Base-by-base conservation (phyloP, 371 early-diverging fungal species). In the Rhizopus delemar region DNA sequence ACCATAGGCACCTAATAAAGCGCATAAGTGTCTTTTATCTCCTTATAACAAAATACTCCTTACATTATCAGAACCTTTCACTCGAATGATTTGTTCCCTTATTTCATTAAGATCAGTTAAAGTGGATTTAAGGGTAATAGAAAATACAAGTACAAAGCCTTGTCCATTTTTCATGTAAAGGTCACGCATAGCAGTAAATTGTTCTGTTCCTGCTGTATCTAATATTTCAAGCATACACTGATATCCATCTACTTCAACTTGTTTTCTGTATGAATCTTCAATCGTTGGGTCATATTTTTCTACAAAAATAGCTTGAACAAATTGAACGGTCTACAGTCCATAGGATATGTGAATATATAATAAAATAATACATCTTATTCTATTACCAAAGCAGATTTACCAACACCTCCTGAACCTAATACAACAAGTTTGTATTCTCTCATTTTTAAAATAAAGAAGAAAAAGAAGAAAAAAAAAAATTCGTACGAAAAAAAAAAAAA, bases 221-320 rank as follows among this genome's bases (percentile, higher is more conserved):
- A 94, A 77, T 57, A 94, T 91, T 69, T 94, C 94, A 41, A 94
- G 81, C 89, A 93, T 90, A 67, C 92, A 92, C 69, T 90, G 90
- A 57, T 88, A 86, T 34, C 86, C 87, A 60, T 93, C 94, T 28
- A 94, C 87, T 69, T 92, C 92, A 33, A 92, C 89, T 65, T 91
- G 91, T 67, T 92, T 93, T 59, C 93, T 81, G 71, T 93, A 94
- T 34, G 90, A 90, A 69, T 94, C 94, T 71, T 94, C 94, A 60
- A 94, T 94, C 3, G 93, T 93, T 31, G 94, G 93, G 66, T 94
- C 94, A 67, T 94, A 94, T 67, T 90, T 88, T 56, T 92, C 94
- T 35, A 93, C 92, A 74, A 93, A 94, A 38, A 92, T 89, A 6
- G 88, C 86, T 71, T 94, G 94, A 35, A 94, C 93, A 71, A 93